Base-by-base conservation (phyloP, 2,329 filamentous ascomycete genomes). In the Fusarium staphyleae region DNA sequence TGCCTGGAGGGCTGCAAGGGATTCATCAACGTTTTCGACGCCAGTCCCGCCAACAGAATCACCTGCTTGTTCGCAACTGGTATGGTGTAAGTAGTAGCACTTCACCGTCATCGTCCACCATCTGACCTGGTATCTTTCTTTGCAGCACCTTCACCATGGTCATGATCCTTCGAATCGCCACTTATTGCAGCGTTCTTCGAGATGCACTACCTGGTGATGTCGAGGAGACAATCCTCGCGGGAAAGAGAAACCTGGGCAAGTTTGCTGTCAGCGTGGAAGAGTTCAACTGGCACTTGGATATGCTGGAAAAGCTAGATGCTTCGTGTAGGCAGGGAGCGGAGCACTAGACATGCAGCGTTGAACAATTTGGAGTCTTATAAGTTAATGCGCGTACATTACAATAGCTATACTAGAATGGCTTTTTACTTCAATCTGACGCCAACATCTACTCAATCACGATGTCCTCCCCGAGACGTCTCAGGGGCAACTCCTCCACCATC, bases 381-480 rank as follows among this genome's bases (percentile, higher is more conserved):
- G 22, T 24, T 8, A 24, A 24, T 9, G 22, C 22, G 22, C 22
- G 9, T 24, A 7, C 22, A 6, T 24, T 24, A 24, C 22, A 24
- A 24, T 24, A 8, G 3, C 22, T 24, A 8, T 24, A 24, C 22
- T 24, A 24, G 22, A 24, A 7, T 24, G 8, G 5, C 22, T 8
- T 8, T 24, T 8, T 9, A 24, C 22, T 4, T 24, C 22, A 24
- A 24, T 24, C 22, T 24, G 22, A 8, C 9, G 22, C 8, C 22
- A 6, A 24, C 22, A 24, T 9, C 15, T 67, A 73, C 58, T 72
- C 70, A 48, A 74, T 70, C 6, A 72, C 52, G 26, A 74, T 66
- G 35, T 73, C 69, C 36, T 68, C 57, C 5, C 70, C 71, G 8
- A 74, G 46, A 4, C 70, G 65, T 33, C 71, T 61, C 34, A 74